Percentiles rank a stretch among this genome's conserved stretches.
Conservation (phyloP, 2,329 filamentous ascomycete species). For the Periconia macrospinosa region DNA sequence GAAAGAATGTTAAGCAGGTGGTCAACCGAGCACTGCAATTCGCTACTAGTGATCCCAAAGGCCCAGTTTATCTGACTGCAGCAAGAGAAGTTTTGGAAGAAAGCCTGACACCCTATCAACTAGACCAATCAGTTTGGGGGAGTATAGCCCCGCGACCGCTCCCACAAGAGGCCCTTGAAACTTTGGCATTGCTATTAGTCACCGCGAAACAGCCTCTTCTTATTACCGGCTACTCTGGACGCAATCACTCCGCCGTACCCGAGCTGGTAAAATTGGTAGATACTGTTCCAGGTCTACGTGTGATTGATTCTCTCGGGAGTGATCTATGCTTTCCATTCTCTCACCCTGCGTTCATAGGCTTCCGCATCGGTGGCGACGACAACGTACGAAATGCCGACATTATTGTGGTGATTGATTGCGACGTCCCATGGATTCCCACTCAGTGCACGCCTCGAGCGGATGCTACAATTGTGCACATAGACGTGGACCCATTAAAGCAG, state of each 20-base stretch:
- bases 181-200: slow-evolving; percentile 70
- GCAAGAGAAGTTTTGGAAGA: no score
- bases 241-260: no score
- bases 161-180: no score
- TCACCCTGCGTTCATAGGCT: slow-evolving; percentile 61
- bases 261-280: no score
- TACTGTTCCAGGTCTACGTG: no score
- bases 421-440: slow-evolving; percentile 92
- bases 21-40: slow-evolving; percentile 84
- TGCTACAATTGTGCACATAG: slow-evolving; percentile 66
- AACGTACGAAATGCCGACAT: slow-evolving; percentile 76
- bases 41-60: slow-evolving; percentile 73
- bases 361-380: slow-evolving; percentile 74
- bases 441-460: slow-evolving; percentile 61
- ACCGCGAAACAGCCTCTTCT: slow-evolving; percentile 68
- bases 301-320: no score
- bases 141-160: no score
- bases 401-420: slow-evolving; percentile 83
- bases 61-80: slow-evolving; percentile 78
- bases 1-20: slow-evolving; percentile 85
- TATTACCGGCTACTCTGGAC: slow-evolving; percentile 70
- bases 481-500: slow-evolving; percentile 67
- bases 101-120: no score
- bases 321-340: slow-evolving; percentile 41
- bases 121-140: no score